Conservation (phyloP, 805 yeast genomes). For the Nakazawaea siamensis region DNA sequence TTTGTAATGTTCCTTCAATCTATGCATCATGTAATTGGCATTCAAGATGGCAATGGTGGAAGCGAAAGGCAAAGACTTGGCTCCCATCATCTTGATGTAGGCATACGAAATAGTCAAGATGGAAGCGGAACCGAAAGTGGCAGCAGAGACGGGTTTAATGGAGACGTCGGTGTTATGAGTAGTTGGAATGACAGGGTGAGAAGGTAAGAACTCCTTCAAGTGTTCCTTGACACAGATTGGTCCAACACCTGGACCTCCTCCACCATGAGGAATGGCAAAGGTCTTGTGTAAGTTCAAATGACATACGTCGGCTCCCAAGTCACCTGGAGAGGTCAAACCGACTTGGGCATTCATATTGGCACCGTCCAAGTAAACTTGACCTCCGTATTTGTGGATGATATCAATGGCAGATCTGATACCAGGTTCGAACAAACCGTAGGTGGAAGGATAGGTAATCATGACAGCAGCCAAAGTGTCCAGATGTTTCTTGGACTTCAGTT, state of each 20-base stretch:
- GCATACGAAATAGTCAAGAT: constrained; percentile 91
- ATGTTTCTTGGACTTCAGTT: constrained; percentile 63
- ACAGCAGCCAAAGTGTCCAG: constrained; percentile 71
- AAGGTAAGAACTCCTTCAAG: constrained; percentile 74
- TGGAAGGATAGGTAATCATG: constrained; percentile 97
- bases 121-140: constrained; percentile 94
- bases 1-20: constrained; percentile 60
- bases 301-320: constrained; percentile 96
- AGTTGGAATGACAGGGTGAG: constrained; percentile 59
- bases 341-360: constrained; percentile 99
- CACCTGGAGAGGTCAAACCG: constrained; percentile 96
- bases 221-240: constrained; percentile 91
- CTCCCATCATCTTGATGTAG: constrained; percentile 92
- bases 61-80: constrained; percentile 73
- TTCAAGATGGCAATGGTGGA: constrained; percentile 87
- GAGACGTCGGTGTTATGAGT: constrained; percentile 27
- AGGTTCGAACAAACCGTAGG: constrained; percentile 94
- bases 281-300: constrained; percentile 96
- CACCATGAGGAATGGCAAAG: constrained; percentile 97
- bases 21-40: constrained; percentile 90
- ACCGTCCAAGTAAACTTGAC: constrained; percentile 96
- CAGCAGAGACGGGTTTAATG: constrained; percentile 79
- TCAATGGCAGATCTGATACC: constrained; percentile 79
- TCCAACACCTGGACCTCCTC: constrained; percentile 99
- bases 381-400: constrained; percentile 80